Evolutionary conservation across 345 rosid species (phyloP), one percentile per base, ranked within the genome.

Genomic region (Iberis pinnata): DNA sequence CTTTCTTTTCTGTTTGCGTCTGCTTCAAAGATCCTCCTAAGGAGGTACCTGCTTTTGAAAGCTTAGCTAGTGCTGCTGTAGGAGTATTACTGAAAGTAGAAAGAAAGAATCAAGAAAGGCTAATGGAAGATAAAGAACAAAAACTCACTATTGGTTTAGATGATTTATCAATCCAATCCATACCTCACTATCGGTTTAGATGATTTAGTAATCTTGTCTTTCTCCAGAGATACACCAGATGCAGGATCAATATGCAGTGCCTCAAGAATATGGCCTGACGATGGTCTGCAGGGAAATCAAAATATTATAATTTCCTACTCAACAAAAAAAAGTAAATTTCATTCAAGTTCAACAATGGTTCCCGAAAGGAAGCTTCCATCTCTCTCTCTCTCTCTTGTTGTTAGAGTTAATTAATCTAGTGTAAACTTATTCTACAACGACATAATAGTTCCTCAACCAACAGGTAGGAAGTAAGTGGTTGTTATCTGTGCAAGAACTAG

Each of bases 241-340:
- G 97, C 99, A 64, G 99, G 99, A 73, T 92, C 97, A 61, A 88
- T 81, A 74, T 92, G 90, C 66, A 93, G 69, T 26, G 99, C 99
- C 77, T 88, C 99, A 49, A 93, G 97, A 63, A 93, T 88, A 53
- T 26, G 75, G 73, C 87, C 86, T 27, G 83, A 72, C 47, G 85
- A 72, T 63, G 81, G 86, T 89, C 99, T 88, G 99, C 88, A 76
- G 72, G 77, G 52, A 79, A n/a, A 13, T 43, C 72, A n/a, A 66
- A 69, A 61, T 49, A 62, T 82, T 68, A 82, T 79, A 58, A 43
- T 75, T 33, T 48, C 57, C 53, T 12, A 47, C 41, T 49, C 9
- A 40, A 18, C 9, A 9, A 47, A 22, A 9, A 18, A 52, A 55
- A 29, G 18, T 48, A 33, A 49, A 41, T 48, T 24, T 16, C 39